Base-by-base conservation (phyloP, 257 asterid species). In the Nicotiana sylvestris region DNA sequence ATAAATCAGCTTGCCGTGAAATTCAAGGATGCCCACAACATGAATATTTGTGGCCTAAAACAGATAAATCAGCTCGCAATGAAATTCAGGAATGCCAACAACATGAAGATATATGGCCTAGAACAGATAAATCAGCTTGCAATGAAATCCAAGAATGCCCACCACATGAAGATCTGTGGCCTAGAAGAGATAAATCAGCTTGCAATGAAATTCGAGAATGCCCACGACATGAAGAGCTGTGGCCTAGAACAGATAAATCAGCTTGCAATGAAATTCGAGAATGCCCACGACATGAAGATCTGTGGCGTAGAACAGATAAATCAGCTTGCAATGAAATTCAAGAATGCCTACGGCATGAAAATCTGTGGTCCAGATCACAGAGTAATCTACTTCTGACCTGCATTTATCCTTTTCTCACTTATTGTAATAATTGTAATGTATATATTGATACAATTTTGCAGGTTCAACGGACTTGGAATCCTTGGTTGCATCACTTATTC, bases 401-500 rank as follows among this genome's bases (percentile, higher is more conserved):
- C 37, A 17, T 80, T 80, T 62, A 61, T 80, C 39, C 49, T 62
- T 80, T 80, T 37, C 30, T 13, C 74, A 80, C 61, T 49, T 80
- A 25, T 60, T 68, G n/a, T 60, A 62, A 21, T n/a, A 39, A 4
- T 64, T 81, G 53, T 81, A 17, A 43, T 33, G 15, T 67, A 10
- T 43, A 81, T 43, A 61, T 81, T 49, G 46, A 33, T 62, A 65
- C 43, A 67, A 72, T 21, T 81, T 67, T 68, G 62, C 78, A 37
- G 83, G 78, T 32, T 81, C 62, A 51, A 33, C 33, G 0, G 65
- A 39, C 76, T 49, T 46, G 39, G n/a, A 80, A 81, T 85, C 85
- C 64, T 18, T 78, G 7, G 66, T 51, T 77, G 87, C 86, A 76
- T 81, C 8, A 77, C 58, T 68, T 68, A 56, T 65, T 16, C 49